Percentiles rank a stretch among this genome's conserved stretches.
Evolutionary conservation across 768 basidiomycete species (phyloP).

Genomic region (Chalciporus piperatus): DNA sequence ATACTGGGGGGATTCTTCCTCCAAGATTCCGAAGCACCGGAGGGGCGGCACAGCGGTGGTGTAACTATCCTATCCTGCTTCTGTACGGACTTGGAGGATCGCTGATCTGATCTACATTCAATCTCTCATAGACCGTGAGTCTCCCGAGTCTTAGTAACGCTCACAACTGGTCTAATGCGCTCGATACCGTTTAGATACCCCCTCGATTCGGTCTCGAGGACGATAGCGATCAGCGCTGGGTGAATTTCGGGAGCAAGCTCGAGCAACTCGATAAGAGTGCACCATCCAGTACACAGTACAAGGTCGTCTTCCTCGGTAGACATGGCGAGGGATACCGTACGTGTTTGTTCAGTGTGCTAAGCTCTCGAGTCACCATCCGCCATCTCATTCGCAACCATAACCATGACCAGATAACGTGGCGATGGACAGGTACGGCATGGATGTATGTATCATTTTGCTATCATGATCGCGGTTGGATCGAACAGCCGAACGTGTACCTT

Average conservation of each 20-base stretch:
- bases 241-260: slow-evolving; percentile 40
- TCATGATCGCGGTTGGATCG: not conserved
- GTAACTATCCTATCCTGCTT: too few relatives aligned
- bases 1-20: slow-evolving; percentile 13
- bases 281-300: slow-evolving; percentile 44
- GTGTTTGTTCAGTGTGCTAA: slow-evolving; percentile 23
- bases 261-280: slow-evolving; percentile 43
- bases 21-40: slow-evolving; percentile 16
- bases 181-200: slow-evolving; percentile 42
- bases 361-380: not conserved
- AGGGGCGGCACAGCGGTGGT: slow-evolving; percentile 13
- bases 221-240: slow-evolving; percentile 49
- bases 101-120: not conserved
- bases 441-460: slow-evolving; percentile 25
- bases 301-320: slow-evolving; percentile 61
- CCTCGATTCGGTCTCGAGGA: slow-evolving; percentile 60
- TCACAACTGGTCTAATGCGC: not conserved
- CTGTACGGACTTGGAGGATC: not conserved
- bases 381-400: slow-evolving; percentile 50
- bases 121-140: slow-evolving; percentile 17
- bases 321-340: slow-evolving; percentile 75
- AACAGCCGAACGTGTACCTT: not conserved
- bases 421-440: slow-evolving; percentile 58
- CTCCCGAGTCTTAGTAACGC: not conserved
- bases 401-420: slow-evolving; percentile 64